Conservation (phyloP, 106 monocot genomes). For the Iris macrosiphon region DNA sequence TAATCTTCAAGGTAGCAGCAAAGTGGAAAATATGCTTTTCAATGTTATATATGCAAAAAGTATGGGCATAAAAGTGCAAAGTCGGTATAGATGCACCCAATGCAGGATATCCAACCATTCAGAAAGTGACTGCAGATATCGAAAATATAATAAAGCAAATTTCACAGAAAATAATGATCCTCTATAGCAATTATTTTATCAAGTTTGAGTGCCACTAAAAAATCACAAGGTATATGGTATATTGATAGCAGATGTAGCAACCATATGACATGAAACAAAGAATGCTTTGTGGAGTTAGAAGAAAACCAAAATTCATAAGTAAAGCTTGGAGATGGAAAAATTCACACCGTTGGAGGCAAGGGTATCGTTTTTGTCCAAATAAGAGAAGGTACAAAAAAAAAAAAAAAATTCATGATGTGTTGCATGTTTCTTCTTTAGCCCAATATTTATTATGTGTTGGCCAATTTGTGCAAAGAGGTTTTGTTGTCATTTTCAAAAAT, state of each 20-base stretch:
- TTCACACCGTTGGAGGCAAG: background rate
- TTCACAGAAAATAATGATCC: background rate
- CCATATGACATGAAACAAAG: background rate
- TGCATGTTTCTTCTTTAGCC: too few relatives aligned
- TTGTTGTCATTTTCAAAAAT: too few relatives aligned
- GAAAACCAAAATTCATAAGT: background rate
- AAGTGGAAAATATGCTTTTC: too few relatives aligned
- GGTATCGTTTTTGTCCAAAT: background rate
- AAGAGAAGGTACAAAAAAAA: background rate
- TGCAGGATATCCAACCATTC: too few relatives aligned
- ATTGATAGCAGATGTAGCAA: background rate
- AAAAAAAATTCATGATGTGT: background rate
- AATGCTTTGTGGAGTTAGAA: background rate
- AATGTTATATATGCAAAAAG: too few relatives aligned
- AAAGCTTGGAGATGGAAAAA: background rate
- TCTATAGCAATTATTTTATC: background rate
- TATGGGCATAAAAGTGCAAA: too few relatives aligned
- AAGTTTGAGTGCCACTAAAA: background rate
- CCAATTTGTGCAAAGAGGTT: too few relatives aligned
- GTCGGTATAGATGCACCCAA: too few relatives aligned
- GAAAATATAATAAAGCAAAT: background rate
- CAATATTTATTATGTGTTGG: too few relatives aligned
- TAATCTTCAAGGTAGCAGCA: too few relatives aligned
- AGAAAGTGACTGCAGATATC: too few relatives aligned
- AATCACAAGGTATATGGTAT: background rate